phyloP scores from a whole-genome alignment of 169 alveolate species.

The Eimeria necatrix region DNA sequence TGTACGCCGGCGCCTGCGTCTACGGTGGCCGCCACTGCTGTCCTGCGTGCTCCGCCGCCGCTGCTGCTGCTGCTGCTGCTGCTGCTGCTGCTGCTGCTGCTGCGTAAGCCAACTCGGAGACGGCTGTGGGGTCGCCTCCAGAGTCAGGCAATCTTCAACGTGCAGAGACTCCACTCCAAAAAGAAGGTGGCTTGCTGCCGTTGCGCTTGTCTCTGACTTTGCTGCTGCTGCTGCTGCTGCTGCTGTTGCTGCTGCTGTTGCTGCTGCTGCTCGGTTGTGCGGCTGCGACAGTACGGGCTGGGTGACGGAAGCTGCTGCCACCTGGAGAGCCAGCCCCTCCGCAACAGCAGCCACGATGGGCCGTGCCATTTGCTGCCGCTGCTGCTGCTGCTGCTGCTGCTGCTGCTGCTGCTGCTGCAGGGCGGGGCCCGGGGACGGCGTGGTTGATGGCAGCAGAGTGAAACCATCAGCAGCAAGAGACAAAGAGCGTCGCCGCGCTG shows the following conservation, averaged over 20 bases:
- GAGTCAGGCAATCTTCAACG: slow-evolving; percentile 28
- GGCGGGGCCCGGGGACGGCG: slow-evolving; percentile 2
- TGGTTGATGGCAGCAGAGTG: not conserved
- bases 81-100: slow-evolving; percentile 67
- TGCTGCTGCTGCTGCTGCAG: slow-evolving; percentile 1
- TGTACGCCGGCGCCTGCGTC: not conserved
- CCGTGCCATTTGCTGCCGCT: slow-evolving; percentile 20
- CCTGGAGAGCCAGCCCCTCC: slow-evolving; percentile 21
- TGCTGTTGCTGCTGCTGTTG: not conserved
- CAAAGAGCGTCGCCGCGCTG: not conserved
- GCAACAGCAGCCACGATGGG: slow-evolving; percentile 30
- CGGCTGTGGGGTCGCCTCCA: not conserved
- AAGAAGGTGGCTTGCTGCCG: not conserved
- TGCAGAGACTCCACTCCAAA: slow-evolving; percentile 11
- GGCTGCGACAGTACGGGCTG: not conserved
- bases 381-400: slow-evolving; percentile 38
- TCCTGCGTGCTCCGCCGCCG: not conserved
- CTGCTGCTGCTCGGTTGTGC: not conserved
- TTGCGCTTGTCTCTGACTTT: not conserved
- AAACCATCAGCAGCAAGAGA: not conserved
- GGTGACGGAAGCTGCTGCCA: slow-evolving; percentile 1
- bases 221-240: slow-evolving; percentile 1
- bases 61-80: slow-evolving; percentile 28
- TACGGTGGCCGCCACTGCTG: slow-evolving; percentile 27
- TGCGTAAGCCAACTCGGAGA: slow-evolving; percentile 1